These are phyloP conservation scores for Penicillium sp. DNA, from an alignment of 2,329 filamentous ascomycete genomes.

Conservation along the genomic window DNA sequence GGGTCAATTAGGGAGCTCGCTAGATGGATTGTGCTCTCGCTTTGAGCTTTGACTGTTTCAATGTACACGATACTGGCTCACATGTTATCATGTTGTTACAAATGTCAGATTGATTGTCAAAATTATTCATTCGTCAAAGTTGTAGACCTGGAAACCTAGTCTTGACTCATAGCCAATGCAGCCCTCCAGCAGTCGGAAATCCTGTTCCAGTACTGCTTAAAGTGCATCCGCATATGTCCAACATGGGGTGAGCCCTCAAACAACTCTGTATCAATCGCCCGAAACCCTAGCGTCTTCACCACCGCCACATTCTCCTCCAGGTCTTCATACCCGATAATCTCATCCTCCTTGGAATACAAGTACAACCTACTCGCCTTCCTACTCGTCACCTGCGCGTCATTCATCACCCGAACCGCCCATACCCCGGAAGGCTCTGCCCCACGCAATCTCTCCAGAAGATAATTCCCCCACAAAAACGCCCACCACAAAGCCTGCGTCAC, in stretches of 20 bases:
- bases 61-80: too few species aligned
- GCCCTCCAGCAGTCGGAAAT: conserved; percentile 22
- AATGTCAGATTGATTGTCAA: too few species aligned
- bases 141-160: background rate
- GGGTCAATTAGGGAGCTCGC: too few species aligned
- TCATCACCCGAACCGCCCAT: conserved; percentile 24
- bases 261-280: conserved; percentile 48
- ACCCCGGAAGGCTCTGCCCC: conserved; percentile 20
- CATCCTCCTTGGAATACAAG: conserved; percentile 29
- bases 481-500: conserved; percentile 54
- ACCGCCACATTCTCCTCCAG: conserved; percentile 26
- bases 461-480: conserved; percentile 44
- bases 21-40: too few species aligned
- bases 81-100: too few species aligned
- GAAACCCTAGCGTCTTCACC: conserved; percentile 49
- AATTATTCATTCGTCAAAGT: too few species aligned
- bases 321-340: conserved; percentile 28
- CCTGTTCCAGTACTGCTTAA: conserved; percentile 59
- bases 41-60: too few species aligned
- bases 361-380: conserved; percentile 20
- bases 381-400: conserved; percentile 14
- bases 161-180: background rate
- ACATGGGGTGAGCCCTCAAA: conserved; percentile 64
- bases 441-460: conserved; percentile 24
- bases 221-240: conserved; percentile 61